Evolutionary conservation across 2,329 filamentous ascomycete species (phyloP), one percentile per base, ranked within the genome.

Genomic region (Fusarium musae): DNA sequence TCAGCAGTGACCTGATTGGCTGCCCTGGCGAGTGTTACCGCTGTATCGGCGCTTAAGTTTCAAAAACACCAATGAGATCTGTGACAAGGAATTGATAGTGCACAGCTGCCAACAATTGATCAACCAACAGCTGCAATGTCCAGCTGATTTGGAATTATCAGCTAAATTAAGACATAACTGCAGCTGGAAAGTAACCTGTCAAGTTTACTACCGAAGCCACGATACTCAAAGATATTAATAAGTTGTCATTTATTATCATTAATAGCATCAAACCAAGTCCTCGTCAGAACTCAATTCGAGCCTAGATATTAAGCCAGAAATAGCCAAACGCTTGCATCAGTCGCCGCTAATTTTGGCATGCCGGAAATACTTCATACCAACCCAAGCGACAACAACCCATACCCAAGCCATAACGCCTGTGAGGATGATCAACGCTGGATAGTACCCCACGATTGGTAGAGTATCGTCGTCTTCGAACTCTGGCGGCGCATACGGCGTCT

Each of bases 281-380:
- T 17, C 9, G 28, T 34, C 53, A 59, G 49, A 65, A 56, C 66
- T 59, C 65, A 56, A 69, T 58, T 44, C 50, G 23, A 66, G 43
- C 40, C 12, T 26, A 50, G 34, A 52, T 39, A 39, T 59, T 17
- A 46, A 43, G 36, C 32, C 34, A 56, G 40, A 16, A 50, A 53
- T 42, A 39, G 36, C 52, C 39, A 59, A 60, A 42, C 26, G 23
- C 16, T 40, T 40, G 83, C 74, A 93, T 84, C 75, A 93, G 79
- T 91, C 89, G 37, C 88, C 88, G 63, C 85, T 89, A 66, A 98
- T 97, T 85, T 97, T 97, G 39, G 96, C 96, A 86, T 99, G 96
- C 76, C 95, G 91, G 80, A 99, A 99, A 82, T 98, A 98, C 82
- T 99, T 99, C 96, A 99, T 98, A 30, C 96, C 96, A 54, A 98